phyloP scores from a whole-genome alignment of 352 stramenopile species.

The Blastocystis hominis region DNA sequence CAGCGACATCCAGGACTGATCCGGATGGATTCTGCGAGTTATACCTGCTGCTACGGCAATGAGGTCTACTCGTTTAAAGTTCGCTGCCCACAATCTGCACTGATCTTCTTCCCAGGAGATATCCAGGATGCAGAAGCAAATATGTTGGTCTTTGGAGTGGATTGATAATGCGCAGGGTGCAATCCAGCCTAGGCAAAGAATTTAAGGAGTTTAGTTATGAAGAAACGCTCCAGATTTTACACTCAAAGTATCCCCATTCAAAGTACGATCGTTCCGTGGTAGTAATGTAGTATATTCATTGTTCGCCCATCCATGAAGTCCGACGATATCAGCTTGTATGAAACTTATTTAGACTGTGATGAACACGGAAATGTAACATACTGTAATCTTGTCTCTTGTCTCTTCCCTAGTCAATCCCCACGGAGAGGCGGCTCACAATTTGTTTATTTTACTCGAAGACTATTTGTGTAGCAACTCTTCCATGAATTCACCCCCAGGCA shows the following conservation, averaged over 20 bases:
- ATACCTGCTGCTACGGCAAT: slow-evolving; percentile 44
- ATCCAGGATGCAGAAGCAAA: slow-evolving; percentile 17
- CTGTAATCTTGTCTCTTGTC: not conserved
- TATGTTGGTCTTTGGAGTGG: not conserved
- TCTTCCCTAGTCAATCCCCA: not conserved
- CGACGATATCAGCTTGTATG: slow-evolving; percentile 40
- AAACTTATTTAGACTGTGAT: slow-evolving; percentile 36
- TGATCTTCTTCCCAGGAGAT: slow-evolving; percentile 53
- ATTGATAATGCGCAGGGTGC: not conserved
- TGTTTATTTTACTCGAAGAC: slow-evolving; percentile 14
- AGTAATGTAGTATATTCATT: slow-evolving; percentile 37
- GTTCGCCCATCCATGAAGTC: slow-evolving; percentile 19
- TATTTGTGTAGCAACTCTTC: not conserved
- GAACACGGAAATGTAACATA: slow-evolving; percentile 9
- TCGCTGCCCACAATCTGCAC: not conserved
- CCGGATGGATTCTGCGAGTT: slow-evolving; percentile 54
- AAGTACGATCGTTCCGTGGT: not conserved
- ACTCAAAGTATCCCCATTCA: slow-evolving; percentile 26
- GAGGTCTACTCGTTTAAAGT: slow-evolving; percentile 48
- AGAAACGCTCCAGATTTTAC: slow-evolving; percentile 43
- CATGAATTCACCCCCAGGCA: not conserved
- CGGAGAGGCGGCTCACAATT: not conserved
- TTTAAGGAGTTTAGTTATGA: slow-evolving; percentile 28
- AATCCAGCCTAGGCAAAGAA: not conserved
- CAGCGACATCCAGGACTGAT: not conserved